Evolutionary conservation across 441 rosid genomes (phyloP).

Genomic region (Melastoma candidum): DNA sequence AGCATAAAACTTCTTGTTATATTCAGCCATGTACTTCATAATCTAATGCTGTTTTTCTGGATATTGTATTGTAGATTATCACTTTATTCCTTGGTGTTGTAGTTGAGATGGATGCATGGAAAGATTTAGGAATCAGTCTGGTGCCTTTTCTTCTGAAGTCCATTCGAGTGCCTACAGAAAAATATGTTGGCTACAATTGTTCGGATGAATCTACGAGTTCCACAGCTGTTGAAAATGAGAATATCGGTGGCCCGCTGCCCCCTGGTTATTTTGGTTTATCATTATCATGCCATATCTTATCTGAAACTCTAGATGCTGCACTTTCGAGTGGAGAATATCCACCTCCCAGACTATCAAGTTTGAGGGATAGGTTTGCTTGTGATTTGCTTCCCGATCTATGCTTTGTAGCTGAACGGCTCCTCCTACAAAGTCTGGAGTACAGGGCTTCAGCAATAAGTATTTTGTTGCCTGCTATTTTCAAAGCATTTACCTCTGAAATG

Average conservation of each 20-base stretch:
- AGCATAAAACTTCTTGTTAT: neutral
- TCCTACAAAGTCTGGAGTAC: slow-evolving; percentile 58
- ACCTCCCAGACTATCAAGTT: slow-evolving; percentile 24
- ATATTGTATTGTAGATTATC: slow-evolving; percentile 40
- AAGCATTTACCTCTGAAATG: slow-evolving; percentile 36
- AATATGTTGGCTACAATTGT: slow-evolving; percentile 18
- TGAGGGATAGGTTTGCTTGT: slow-evolving; percentile 30
- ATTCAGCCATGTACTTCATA: neutral
- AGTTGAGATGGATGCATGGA: slow-evolving; percentile 47
- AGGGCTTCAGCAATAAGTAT: slow-evolving; percentile 69
- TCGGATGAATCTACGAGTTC: slow-evolving; percentile 19
- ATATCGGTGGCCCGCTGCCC: slow-evolving; percentile 22
- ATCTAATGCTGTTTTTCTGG: slow-evolving; percentile 15
- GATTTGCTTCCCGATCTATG: slow-evolving; percentile 70
- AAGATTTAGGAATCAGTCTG: slow-evolving; percentile 43
- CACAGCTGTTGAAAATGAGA: slow-evolving; percentile 15
- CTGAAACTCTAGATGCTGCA: slow-evolving; percentile 52
- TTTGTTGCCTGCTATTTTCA: slow-evolving; percentile 65
- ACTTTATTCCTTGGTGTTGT: slow-evolving; percentile 60
- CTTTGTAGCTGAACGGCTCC: slow-evolving; percentile 48
- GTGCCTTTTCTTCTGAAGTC: slow-evolving; percentile 72
- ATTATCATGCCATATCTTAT: slow-evolving; percentile 55
- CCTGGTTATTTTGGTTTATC: slow-evolving; percentile 45
- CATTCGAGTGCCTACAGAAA: slow-evolving; percentile 40
- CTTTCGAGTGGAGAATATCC: slow-evolving; percentile 28